A percentile compares a stretch with the other conserved stretches of the same genome.
Conservation (phyloP, 331 rosid genomes). For the Malus hybrid region DNA sequence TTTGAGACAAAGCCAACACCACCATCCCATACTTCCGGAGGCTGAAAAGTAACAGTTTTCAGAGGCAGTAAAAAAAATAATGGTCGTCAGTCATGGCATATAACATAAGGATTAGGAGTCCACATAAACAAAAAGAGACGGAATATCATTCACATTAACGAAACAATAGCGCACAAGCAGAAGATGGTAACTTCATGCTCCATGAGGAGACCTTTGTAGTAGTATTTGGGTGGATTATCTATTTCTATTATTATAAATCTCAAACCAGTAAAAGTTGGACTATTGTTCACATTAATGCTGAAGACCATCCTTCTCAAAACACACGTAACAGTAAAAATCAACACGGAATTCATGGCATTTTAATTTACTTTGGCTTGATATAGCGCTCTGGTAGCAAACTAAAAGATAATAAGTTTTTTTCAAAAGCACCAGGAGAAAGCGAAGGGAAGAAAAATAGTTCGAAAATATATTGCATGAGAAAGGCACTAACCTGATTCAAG, state of each 20-base stretch:
- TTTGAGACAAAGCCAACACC: conserved; percentile 84
- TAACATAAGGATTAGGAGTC: not conserved
- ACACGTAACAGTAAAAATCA: not conserved
- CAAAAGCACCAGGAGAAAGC: not conserved
- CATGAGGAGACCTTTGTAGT: not conserved
- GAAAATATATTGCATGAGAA: not conserved
- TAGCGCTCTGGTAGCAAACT: not conserved
- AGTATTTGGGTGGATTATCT: not conserved
- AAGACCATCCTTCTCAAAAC: not conserved
- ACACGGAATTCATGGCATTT: not conserved
- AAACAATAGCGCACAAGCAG: not conserved
- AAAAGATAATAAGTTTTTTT: not conserved
- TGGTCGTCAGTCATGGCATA: not conserved
- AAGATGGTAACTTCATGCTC: not conserved
- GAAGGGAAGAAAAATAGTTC: not conserved
- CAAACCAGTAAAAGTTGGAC: not conserved
- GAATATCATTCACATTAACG: not conserved
- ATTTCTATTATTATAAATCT: not conserved
- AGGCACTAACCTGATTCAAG: conserved; percentile 64
- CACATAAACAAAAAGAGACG: not conserved
- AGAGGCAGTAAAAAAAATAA: not conserved
- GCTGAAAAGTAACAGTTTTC: conserved; percentile 33
- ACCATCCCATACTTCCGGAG: conserved; percentile 88
- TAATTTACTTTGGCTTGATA: not conserved
- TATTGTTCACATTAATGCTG: not conserved